A percentile compares a stretch with the other conserved stretches of the same genome.
phyloP scores from a whole-genome alignment of 108 stramenopile genomes.

The Stephanodiscus triporus region DNA sequence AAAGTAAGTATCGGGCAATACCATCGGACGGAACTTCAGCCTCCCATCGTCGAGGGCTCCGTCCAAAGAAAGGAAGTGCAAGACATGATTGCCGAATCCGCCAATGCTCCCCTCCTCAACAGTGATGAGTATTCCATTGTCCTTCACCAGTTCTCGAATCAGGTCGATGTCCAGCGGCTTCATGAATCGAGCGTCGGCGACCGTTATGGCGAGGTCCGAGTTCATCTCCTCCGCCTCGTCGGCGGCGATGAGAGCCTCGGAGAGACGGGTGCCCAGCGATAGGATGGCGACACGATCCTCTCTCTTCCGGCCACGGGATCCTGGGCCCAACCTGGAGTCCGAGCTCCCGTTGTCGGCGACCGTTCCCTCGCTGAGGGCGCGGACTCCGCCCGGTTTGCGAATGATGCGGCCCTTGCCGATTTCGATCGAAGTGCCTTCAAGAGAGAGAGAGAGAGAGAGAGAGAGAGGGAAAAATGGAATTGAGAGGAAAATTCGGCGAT shows the following conservation, averaged over 20 bases:
- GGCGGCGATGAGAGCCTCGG: conserved; percentile 89
- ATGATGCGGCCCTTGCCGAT: conserved; percentile 96
- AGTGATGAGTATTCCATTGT: conserved; percentile 91
- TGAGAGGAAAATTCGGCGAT: conserved; percentile 1
- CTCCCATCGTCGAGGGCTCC: conserved; percentile 92
- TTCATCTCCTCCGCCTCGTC: conserved; percentile 87
- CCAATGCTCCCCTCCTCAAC: conserved; percentile 95
- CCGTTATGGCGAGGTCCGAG: conserved; percentile 86
- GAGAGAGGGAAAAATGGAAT: conserved; percentile 15
- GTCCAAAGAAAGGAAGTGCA: conserved; percentile 93
- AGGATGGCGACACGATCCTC: conserved; percentile 90
- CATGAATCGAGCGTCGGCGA: conserved; percentile 97
- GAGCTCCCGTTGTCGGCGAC: conserved; percentile 48
- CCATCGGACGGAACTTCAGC: conserved; percentile 95
- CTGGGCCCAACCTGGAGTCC: conserved; percentile 43
- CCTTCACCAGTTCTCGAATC: conserved; percentile 86
- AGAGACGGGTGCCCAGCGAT: conserved; percentile 91
- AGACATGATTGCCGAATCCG: conserved; percentile 95
- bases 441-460: conserved; percentile 14
- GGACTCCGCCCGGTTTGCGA: conserved; percentile 75
- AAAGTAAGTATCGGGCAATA: conserved; percentile 94
- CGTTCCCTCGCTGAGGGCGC: conserved; percentile 54
- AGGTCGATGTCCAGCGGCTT: conserved; percentile 94
- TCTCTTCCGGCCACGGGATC: conserved; percentile 67
- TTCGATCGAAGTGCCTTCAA: conserved; percentile 68